Conservation (phyloP, 164 flowering plant species). For the Taxillus chinensis region DNA sequence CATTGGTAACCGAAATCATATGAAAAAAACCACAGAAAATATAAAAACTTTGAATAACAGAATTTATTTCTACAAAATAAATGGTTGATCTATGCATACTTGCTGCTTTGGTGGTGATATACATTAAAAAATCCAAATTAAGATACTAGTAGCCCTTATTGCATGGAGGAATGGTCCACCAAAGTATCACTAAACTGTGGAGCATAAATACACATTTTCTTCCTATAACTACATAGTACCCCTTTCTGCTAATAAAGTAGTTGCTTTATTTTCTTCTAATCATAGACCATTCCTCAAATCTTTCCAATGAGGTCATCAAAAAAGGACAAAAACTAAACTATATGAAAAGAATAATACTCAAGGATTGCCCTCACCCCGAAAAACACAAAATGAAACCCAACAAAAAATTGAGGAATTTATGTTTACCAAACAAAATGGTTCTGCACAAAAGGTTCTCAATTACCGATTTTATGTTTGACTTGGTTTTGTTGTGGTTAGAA, state of each 20-base stretch:
- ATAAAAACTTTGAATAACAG: not conserved
- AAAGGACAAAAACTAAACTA: no score
- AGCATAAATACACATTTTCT: no score
- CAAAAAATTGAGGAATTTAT: not conserved
- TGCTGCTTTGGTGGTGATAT: not conserved
- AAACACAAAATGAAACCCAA: not conserved
- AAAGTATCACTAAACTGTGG: no score
- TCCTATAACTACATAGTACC: no score
- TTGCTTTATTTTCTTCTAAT: no score
- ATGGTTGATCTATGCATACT: not conserved
- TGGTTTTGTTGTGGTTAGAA: constrained; percentile 60
- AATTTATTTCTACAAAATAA: not conserved
- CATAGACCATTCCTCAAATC: no score
- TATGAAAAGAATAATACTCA: not conserved
- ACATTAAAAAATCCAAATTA: not conserved
- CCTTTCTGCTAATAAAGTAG: no score
- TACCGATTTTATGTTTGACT: constrained; percentile 57
- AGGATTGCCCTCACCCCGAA: not conserved
- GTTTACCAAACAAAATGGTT: not conserved
- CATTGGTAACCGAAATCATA: not conserved
- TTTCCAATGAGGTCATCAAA: no score
- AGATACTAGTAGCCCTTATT: no score
- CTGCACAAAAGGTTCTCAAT: not conserved
- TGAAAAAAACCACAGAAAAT: not conserved
- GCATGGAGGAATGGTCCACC: no score